Conservation (phyloP, 2,329 filamentous ascomycete species). For the Ophiostoma novo-ulmi region DNA sequence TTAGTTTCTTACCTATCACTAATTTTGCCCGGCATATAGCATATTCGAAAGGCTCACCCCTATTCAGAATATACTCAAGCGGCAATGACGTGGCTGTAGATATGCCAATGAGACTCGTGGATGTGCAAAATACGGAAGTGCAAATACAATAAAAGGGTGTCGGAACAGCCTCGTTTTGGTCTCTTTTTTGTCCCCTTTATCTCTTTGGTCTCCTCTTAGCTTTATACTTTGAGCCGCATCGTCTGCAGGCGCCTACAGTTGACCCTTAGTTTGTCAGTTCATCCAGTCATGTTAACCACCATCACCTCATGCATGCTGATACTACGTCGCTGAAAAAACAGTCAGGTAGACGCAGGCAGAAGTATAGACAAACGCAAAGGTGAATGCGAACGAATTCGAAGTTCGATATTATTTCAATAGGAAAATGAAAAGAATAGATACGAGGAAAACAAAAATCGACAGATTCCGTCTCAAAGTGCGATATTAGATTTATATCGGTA, state of each 20-base stretch:
- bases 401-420: background rate
- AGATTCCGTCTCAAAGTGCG: background rate
- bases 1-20: background rate
- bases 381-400: background rate
- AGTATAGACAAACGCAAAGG: background rate
- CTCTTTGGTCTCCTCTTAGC: background rate
- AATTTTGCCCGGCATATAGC: background rate
- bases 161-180: background rate
- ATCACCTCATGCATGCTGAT: background rate
- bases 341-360: background rate
- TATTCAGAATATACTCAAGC: background rate
- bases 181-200: background rate
- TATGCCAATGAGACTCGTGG: background rate
- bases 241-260: background rate
- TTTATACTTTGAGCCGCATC: background rate
- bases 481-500: background rate
- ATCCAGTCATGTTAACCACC: background rate
- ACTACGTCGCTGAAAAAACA: background rate
- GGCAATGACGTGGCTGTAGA: background rate
- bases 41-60: background rate
- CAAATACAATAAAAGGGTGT: background rate
- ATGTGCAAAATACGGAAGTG: background rate
- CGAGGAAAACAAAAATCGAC: background rate
- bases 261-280: background rate
- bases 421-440: background rate